A percentile compares a stretch with the other conserved stretches of the same genome.
Conservation (phyloP, 495 filamentous ascomycete genomes). For the Aspergillus haitiensis region DNA sequence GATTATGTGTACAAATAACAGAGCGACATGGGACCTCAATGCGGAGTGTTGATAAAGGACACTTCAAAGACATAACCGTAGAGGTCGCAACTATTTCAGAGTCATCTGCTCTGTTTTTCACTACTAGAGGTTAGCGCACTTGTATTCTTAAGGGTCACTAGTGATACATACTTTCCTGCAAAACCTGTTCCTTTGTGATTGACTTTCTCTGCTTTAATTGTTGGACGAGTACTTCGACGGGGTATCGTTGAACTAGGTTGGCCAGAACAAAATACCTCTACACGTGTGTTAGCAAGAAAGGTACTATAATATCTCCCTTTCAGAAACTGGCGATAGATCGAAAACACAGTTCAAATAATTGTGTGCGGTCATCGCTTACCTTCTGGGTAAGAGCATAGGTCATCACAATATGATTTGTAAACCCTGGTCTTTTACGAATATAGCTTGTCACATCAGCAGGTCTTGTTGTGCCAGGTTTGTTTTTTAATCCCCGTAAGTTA, state of each 20-base stretch:
- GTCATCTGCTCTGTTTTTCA: slow-evolving; percentile 79
- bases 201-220: slow-evolving; percentile 64
- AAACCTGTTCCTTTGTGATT: slow-evolving; percentile 77
- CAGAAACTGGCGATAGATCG: too few relatives aligned
- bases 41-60: slow-evolving; percentile 81
- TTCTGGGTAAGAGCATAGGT: slow-evolving; percentile 92
- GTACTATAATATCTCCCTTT: background rate
- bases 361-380: slow-evolving; percentile 44
- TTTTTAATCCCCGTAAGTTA: slow-evolving; percentile 90
- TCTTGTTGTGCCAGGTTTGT: slow-evolving; percentile 88
- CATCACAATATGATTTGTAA: slow-evolving; percentile 74
- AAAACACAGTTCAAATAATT: too few relatives aligned
- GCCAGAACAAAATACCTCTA: slow-evolving; percentile 77
- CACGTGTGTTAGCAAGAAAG: slow-evolving; percentile 7
- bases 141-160: background rate
- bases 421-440: slow-evolving; percentile 66
- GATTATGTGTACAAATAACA: slow-evolving; percentile 78
- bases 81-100: slow-evolving; percentile 85
- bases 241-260: slow-evolving; percentile 69
- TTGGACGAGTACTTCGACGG: slow-evolving; percentile 70
- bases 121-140: slow-evolving; percentile 44
- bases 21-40: slow-evolving; percentile 80
- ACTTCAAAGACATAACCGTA: slow-evolving; percentile 84
- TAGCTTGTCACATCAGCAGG: slow-evolving; percentile 85
- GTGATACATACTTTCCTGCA: slow-evolving; percentile 72